Evolutionary conservation across 768 basidiomycete genomes (phyloP).

Genomic region (Lactarius tabidus): DNA sequence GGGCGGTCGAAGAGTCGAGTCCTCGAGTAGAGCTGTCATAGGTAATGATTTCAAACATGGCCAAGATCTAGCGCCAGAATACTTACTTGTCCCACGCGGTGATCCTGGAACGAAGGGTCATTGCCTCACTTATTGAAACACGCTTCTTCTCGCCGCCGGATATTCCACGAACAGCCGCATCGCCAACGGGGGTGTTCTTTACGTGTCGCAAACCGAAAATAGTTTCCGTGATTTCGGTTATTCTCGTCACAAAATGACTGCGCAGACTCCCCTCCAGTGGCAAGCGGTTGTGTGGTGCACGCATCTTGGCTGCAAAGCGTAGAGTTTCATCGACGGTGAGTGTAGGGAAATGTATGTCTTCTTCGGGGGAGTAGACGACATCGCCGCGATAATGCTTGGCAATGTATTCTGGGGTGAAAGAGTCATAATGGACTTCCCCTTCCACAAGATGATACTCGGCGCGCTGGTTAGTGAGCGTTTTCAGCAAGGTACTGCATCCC

Average conservation of each 20-base stretch:
- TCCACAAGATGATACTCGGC: slow-evolving; percentile 56
- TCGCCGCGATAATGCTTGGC: slow-evolving; percentile 72
- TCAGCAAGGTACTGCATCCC: slow-evolving; percentile 85
- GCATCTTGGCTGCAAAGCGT: slow-evolving; percentile 59
- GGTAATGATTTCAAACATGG: not conserved
- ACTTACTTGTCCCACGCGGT: not conserved
- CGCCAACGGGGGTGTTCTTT: slow-evolving; percentile 70
- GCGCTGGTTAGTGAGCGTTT: slow-evolving; percentile 74
- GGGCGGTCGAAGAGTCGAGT: slow-evolving; percentile 80
- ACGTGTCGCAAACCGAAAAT: slow-evolving; percentile 88
- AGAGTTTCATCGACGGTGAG: slow-evolving; percentile 78
- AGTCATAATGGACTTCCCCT: slow-evolving; percentile 80
- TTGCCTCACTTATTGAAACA: slow-evolving; percentile 68
- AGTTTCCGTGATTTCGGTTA: slow-evolving; percentile 52
- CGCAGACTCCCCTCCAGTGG: slow-evolving; percentile 37
- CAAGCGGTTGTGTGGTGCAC: slow-evolving; percentile 55
- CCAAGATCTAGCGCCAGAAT: not conserved
- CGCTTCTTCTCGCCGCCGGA: slow-evolving; percentile 80
- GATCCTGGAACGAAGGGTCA: not conserved
- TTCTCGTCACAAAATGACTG: slow-evolving; percentile 39
- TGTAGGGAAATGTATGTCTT: slow-evolving; percentile 79
- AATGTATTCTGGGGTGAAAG: slow-evolving; percentile 74
- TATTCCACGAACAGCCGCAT: slow-evolving; percentile 80
- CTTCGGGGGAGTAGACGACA: slow-evolving; percentile 57
- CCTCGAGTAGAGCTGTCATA: slow-evolving; percentile 86